These are phyloP conservation scores for Aurantiochytrium sp. DNA, from an alignment of 108 stramenopile species.

Conservation along the genomic window DNA sequence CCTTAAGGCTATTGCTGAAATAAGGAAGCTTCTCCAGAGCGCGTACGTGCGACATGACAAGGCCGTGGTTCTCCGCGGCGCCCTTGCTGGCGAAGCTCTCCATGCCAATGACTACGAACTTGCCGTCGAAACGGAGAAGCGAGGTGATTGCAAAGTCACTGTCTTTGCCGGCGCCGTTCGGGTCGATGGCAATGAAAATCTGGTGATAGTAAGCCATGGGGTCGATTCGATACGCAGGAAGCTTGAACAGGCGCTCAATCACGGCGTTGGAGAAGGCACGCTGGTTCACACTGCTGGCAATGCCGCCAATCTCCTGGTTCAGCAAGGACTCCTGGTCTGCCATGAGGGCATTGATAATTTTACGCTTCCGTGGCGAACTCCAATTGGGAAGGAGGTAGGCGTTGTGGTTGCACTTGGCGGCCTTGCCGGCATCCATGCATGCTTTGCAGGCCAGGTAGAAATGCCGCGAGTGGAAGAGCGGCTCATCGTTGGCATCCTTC, in stretches of 20 bases:
- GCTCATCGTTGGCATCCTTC: not conserved
- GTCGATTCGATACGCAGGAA: not conserved
- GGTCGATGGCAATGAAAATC: not conserved
- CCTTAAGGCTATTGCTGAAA: not conserved
- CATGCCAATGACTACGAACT: not conserved
- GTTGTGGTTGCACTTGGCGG: not conserved
- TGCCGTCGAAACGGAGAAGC: not conserved
- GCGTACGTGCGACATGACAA: not conserved
- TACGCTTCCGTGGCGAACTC: not conserved
- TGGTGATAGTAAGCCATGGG: not conserved
- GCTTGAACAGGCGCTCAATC: not conserved
- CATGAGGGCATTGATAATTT: not conserved
- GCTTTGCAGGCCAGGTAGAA: not conserved
- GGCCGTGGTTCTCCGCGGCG: not conserved
- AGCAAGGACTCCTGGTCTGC: not conserved
- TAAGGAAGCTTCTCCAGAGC: not conserved
- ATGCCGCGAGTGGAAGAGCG: not conserved
- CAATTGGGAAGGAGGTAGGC: not conserved
- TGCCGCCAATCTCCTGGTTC: constrained; percentile 6
- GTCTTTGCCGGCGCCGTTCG: not conserved
- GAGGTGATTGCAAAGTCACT: not conserved
- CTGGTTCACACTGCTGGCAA: not conserved
- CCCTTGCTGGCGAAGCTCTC: not conserved
- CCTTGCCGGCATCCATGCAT: not conserved
- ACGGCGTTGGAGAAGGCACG: not conserved